A percentile compares a stretch with the other conserved stretches of the same genome.
Evolutionary conservation across 2,329 filamentous ascomycete species (phyloP).

Genomic region (Alternaria incomplexa): DNA sequence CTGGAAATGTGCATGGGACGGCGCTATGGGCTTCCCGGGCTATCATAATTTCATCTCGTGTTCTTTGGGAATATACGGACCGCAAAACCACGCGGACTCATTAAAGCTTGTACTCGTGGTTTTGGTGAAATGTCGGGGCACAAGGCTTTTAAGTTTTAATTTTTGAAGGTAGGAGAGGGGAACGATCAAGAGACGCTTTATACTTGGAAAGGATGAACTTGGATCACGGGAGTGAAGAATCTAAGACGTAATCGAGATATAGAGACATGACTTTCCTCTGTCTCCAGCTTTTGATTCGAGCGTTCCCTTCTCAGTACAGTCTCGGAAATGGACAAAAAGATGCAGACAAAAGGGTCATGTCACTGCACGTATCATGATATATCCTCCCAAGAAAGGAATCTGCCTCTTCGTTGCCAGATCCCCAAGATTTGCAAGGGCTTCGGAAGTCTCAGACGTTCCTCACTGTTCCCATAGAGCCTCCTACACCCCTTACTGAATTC

Average conservation of each 20-base stretch:
- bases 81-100: background rate
- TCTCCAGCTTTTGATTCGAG: background rate
- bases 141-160: background rate
- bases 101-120: background rate
- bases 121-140: background rate
- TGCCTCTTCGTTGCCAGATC: background rate
- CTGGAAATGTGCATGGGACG: background rate
- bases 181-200: background rate
- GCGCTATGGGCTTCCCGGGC: background rate
- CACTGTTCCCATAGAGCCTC: no score
- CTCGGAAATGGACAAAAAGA: background rate
- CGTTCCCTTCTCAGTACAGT: background rate
- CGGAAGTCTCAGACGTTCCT: no score
- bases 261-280: no score
- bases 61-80: background rate
- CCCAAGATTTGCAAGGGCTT: no score
- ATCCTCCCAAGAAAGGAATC: background rate
- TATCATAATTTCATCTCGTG: background rate
- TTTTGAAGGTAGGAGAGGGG: background rate
- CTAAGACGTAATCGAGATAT: no score
- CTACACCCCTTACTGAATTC: fast-evolving
- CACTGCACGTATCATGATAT: background rate
- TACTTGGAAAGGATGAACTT: background rate
- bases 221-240: no score
- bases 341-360: background rate